These are phyloP conservation scores for Nakaseomyces nivariensis DNA, from an alignment of 1,139 yeast species.

Conservation along the genomic window DNA sequence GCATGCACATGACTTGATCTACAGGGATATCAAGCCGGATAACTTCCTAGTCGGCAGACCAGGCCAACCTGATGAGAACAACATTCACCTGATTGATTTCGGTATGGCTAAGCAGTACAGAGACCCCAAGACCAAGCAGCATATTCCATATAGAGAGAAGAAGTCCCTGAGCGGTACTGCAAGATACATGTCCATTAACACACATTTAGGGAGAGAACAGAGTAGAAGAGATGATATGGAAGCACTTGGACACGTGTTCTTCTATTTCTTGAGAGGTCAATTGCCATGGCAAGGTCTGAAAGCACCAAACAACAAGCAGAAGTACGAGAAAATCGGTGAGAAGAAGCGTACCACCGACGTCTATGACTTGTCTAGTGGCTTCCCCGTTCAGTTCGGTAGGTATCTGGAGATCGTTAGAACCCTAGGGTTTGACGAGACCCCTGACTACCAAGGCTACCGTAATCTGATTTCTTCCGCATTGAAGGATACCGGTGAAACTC, in stretches of 20 bases:
- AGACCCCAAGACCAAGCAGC: constrained; percentile 91
- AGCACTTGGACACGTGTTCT: constrained; percentile 87
- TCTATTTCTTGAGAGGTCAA: constrained; percentile 90
- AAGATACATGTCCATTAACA: constrained; percentile 88
- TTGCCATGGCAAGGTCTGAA: constrained; percentile 98
- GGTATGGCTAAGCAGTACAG: constrained; percentile 94
- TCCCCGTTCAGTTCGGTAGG: constrained; percentile 70
- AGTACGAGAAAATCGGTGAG: constrained; percentile 74
- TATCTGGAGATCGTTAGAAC: constrained; percentile 62
- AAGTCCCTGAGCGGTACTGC: constrained; percentile 97
- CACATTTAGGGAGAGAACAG: constrained; percentile 95
- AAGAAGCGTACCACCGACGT: constrained; percentile 66
- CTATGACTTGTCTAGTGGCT: constrained; percentile 55
- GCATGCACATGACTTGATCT: constrained; percentile 61
- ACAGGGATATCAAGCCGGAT: constrained; percentile 83
- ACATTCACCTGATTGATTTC: constrained; percentile 91
- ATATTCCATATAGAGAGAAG: constrained; percentile 92
- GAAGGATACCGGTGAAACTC: constrained; percentile 46
- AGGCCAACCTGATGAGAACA: constrained; percentile 54
- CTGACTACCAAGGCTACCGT: constrained; percentile 67
- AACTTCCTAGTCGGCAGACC: constrained; percentile 92
- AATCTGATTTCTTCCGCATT: constrained; percentile 51
- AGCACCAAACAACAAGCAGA: constrained; percentile 74
- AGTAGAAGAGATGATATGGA: constrained; percentile 95
- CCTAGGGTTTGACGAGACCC: constrained; percentile 66